A percentile compares a stretch with the other conserved stretches of the same genome.
Evolutionary conservation across 305 asterid genomes (phyloP).

Genomic region (Fraxinus sp.): DNA sequence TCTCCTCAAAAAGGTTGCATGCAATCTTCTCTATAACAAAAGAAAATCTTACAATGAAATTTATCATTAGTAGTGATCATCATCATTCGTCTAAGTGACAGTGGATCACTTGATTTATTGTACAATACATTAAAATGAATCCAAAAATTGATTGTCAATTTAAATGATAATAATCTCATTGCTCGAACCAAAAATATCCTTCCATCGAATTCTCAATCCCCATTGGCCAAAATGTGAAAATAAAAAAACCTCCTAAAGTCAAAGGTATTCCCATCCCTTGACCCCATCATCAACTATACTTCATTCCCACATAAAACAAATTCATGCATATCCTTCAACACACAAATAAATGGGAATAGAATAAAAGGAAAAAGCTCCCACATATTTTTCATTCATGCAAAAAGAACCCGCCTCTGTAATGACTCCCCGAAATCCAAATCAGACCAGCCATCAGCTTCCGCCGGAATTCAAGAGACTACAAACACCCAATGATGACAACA

Average conservation of each 20-base stretch:
- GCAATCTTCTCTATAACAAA: not conserved
- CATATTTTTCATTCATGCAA: constrained; percentile 16
- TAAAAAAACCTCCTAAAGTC: not conserved
- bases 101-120: not conserved
- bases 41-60: not conserved
- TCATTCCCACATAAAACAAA: not conserved
- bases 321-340: not conserved
- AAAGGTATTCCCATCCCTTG: not conserved
- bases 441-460: not conserved
- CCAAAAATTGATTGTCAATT: not conserved
- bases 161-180: not conserved
- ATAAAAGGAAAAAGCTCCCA: not conserved
- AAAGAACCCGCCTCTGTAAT: constrained; percentile 10
- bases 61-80: not conserved
- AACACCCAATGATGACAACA: not conserved
- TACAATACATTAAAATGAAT: not conserved
- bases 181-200: not conserved
- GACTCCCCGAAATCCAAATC: constrained; percentile 18
- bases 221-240: not conserved
- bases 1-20: not conserved
- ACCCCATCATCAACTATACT: constrained; percentile 27
- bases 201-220: not conserved
- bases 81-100: not conserved
- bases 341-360: not conserved
- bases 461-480: not conserved